These are phyloP conservation scores for Echites panduratus DNA, from an alignment of 257 asterid genomes.

Conservation along the genomic window DNA sequence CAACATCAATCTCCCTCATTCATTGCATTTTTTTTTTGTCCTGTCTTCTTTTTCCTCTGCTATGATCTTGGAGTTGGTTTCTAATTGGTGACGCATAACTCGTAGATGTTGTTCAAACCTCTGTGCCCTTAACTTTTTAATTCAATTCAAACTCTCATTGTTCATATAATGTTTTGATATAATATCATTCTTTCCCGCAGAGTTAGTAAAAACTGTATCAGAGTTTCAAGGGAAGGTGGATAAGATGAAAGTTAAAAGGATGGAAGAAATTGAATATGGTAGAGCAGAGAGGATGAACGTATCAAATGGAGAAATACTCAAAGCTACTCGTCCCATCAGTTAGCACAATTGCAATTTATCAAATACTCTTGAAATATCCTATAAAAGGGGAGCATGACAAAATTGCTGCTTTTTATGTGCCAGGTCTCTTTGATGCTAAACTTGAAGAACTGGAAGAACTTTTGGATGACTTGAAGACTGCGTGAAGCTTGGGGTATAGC, in stretches of 20 bases:
- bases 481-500: not conserved
- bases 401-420: conserved; percentile 23
- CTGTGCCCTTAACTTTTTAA: not conserved
- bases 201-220: conserved; percentile 35
- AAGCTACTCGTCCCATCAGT: conserved; percentile 28
- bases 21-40: not conserved
- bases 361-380: not conserved
- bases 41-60: conserved; percentile 1
- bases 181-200: conserved; percentile 25
- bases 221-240: conserved; percentile 45
- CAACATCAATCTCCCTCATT: not conserved
- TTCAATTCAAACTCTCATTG: not conserved
- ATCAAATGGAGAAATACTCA: conserved; percentile 18
- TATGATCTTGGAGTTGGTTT: not conserved
- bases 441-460: conserved; percentile 45
- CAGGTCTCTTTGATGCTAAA: conserved; percentile 37
- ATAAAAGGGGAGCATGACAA: conserved; percentile 1
- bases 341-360: conserved; percentile 9
- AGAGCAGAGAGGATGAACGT: conserved; percentile 21
- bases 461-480: conserved; percentile 29
- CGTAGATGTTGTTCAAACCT: not conserved
- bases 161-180: not conserved
- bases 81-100: not conserved
- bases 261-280: conserved; percentile 29
- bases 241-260: conserved; percentile 38